These are phyloP conservation scores for Penicillium soppii DNA, from an alignment of 495 filamentous ascomycete species.

Conservation along the genomic window DNA sequence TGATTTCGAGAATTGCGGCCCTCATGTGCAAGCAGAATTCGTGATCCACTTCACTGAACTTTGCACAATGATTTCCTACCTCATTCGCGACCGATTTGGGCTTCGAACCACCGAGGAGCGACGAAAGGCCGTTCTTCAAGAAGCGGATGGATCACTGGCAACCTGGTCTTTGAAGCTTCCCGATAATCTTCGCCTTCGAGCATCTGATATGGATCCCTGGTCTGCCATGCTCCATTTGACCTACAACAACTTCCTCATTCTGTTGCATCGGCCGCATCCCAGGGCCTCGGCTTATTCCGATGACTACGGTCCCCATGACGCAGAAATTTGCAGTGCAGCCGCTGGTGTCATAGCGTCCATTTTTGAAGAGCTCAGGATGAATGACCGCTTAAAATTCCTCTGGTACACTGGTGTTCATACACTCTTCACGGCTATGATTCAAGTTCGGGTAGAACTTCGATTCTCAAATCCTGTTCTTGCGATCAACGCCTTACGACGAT, in stretches of 20 bases:
- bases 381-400: constrained; percentile 47
- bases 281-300: constrained; percentile 44
- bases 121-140: constrained; percentile 42
- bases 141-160: constrained; percentile 46
- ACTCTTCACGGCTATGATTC: constrained; percentile 51
- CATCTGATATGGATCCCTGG: constrained; percentile 49
- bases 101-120: constrained; percentile 39
- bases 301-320: constrained; percentile 45
- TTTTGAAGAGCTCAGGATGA: constrained; percentile 46
- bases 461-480: constrained; percentile 51
- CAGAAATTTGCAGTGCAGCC: constrained; percentile 47
- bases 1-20: constrained; percentile 50
- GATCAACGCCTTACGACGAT: constrained; percentile 48
- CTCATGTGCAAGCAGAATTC: constrained; percentile 40
- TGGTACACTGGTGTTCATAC: constrained; percentile 50
- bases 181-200: constrained; percentile 40
- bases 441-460: constrained; percentile 49
- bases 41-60: constrained; percentile 48
- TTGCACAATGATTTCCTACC: constrained; percentile 47
- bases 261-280: constrained; percentile 50
- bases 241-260: constrained; percentile 52
- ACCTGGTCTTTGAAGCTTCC: constrained; percentile 48
- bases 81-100: constrained; percentile 44
- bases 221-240: constrained; percentile 49
- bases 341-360: constrained; percentile 50